phyloP scores from a whole-genome alignment of 2,329 filamentous ascomycete genomes.

The Trichoderma asperellum region DNA sequence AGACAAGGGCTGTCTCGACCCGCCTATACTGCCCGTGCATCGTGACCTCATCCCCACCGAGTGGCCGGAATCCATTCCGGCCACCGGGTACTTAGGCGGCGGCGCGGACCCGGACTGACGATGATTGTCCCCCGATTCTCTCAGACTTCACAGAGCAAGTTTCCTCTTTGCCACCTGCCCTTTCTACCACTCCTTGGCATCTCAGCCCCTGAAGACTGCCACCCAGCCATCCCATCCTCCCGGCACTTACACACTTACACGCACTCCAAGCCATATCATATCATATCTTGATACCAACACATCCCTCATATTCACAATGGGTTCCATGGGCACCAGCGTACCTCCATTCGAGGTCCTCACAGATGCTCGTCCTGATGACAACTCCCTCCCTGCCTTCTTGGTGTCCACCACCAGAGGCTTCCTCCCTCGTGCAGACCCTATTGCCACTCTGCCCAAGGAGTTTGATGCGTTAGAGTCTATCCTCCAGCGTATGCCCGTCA shows the following conservation, averaged over 20 bases:
- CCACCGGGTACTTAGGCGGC: constrained; percentile 53
- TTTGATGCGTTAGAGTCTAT: constrained; percentile 75
- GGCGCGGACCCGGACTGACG: constrained; percentile 35
- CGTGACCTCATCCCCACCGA: constrained; percentile 37
- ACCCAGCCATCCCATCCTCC: neutral
- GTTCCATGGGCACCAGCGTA: constrained; percentile 43
- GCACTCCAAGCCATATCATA: neutral
- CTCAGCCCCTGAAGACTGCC: neutral
- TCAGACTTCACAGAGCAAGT: constrained; percentile 1
- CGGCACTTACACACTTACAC: constrained; percentile 27
- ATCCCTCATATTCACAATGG: constrained; percentile 41
- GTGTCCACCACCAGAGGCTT: constrained; percentile 77
- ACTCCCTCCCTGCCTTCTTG: constrained; percentile 73
- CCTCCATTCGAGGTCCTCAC: constrained; percentile 62
- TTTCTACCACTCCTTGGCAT: constrained; percentile 19
- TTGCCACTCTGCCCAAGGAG: constrained; percentile 67
- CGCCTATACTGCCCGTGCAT: constrained; percentile 32
- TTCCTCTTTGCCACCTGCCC: constrained; percentile 14
- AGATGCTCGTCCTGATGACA: constrained; percentile 65
- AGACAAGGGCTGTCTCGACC: constrained; percentile 30
- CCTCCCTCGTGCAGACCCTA: constrained; percentile 68
- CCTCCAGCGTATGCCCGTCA: constrained; percentile 77
- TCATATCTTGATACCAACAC: neutral
- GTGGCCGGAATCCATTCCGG: constrained; percentile 55
- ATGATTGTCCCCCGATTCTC: constrained; percentile 18